Percentiles rank a stretch among this genome's conserved stretches.
phyloP scores from a whole-genome alignment of 306 rosid genomes.

The Acacia crassicarpa region DNA sequence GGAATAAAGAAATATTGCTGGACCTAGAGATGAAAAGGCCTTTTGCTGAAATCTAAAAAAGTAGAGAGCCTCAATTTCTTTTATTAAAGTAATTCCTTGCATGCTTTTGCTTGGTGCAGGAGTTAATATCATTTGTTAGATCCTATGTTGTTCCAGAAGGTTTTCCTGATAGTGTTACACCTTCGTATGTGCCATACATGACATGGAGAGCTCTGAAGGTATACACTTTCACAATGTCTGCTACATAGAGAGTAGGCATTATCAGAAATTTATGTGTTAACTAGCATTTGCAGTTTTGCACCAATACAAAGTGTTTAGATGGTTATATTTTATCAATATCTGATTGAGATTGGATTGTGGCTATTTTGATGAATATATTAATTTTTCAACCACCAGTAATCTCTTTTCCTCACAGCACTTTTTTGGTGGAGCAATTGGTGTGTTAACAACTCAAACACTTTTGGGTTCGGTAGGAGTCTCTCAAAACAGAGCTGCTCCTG shows the following conservation, averaged over 20 bases:
- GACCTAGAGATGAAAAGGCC: neutral
- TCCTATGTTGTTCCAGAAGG: slow-evolving; percentile 98
- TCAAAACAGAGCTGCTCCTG: slow-evolving; percentile 67
- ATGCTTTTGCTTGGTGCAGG: slow-evolving; percentile 51
- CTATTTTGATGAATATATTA: neutral
- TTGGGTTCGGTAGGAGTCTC: slow-evolving; percentile 88
- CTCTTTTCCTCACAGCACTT: slow-evolving; percentile 56
- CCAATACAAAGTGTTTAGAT: neutral
- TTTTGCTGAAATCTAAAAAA: neutral
- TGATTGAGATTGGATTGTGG: neutral
- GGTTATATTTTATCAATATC: neutral
- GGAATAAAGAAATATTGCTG: neutral
- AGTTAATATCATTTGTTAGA: slow-evolving; percentile 62
- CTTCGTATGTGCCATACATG: slow-evolving; percentile 97
- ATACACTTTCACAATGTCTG: neutral
- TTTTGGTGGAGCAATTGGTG: slow-evolving; percentile 99
- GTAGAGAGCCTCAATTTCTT: neutral
- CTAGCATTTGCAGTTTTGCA: neutral
- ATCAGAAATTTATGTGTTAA: neutral
- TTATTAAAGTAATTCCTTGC: neutral
- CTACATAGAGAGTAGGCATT: neutral
- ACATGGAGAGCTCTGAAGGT: slow-evolving; percentile 98
- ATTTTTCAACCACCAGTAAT: slow-evolving; percentile 7
- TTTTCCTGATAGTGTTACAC: slow-evolving; percentile 81
- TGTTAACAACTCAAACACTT: slow-evolving; percentile 93